These are phyloP conservation scores for Pythium pyrilobum DNA, from an alignment of 352 stramenopile species.

Conservation along the genomic window DNA sequence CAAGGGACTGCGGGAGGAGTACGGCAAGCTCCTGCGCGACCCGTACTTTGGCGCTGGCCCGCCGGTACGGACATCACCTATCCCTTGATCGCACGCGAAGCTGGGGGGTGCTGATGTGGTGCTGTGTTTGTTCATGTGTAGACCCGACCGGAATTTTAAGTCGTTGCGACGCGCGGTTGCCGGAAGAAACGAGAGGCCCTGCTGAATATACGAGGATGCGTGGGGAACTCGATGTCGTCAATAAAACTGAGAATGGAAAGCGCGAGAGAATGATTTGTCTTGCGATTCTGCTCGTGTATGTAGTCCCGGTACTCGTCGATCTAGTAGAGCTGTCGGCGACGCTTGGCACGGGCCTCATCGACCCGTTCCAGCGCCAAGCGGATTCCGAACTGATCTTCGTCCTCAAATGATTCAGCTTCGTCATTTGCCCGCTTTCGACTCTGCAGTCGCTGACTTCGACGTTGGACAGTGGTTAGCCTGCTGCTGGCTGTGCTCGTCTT, in stretches of 20 bases:
- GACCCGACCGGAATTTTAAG: constrained; percentile 3
- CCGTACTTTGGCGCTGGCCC: constrained; percentile 66
- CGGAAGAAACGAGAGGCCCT: neutral
- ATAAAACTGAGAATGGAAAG: neutral
- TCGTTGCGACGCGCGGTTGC: neutral
- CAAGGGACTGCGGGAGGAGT: constrained; percentile 79
- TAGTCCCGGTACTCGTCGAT: constrained; percentile 1
- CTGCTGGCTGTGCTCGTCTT: neutral
- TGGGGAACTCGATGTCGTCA: neutral
- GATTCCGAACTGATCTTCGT: constrained; percentile 20
- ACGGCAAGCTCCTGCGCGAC: constrained; percentile 74
- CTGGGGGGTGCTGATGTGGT: neutral
- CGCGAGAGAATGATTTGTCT: constrained; percentile 2
- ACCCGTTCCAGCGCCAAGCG: constrained; percentile 31
- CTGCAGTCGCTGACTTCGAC: neutral
- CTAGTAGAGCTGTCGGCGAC: constrained; percentile 22
- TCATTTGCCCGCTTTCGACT: neutral
- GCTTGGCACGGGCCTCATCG: constrained; percentile 40
- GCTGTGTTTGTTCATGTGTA: neutral
- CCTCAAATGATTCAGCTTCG: constrained; percentile 5
- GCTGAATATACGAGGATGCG: neutral
- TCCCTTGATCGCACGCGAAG: neutral
- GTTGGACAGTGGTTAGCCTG: neutral
- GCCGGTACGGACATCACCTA: constrained; percentile 28
- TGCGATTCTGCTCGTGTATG: constrained; percentile 7